Percentiles rank a stretch among this genome's conserved stretches.
phyloP scores from a whole-genome alignment of 108 stramenopile species.

The Phaeodactylum tricornutum region DNA sequence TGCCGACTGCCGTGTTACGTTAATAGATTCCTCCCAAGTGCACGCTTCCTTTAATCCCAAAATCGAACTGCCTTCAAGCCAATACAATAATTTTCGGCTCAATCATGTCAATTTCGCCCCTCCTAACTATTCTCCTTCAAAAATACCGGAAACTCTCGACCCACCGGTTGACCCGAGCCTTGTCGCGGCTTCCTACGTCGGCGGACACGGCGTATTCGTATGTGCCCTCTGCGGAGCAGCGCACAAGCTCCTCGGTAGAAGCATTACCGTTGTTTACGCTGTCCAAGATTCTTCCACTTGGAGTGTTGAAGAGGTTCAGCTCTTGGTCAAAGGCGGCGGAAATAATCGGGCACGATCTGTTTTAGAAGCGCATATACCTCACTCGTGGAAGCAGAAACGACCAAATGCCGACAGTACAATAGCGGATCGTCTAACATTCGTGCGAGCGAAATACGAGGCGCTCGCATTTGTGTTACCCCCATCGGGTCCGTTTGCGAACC shows the following conservation, averaged over 20 bases:
- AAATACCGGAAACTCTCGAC: not conserved
- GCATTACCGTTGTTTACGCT: slow-evolving; percentile 19
- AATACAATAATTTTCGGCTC: slow-evolving; percentile 9
- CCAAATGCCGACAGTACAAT: slow-evolving; percentile 13
- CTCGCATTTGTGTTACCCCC: slow-evolving; percentile 41
- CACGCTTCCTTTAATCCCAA: slow-evolving; percentile 25
- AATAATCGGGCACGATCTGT: slow-evolving; percentile 27
- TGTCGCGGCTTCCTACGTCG: not conserved
- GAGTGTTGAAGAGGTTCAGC: slow-evolving; percentile 19
- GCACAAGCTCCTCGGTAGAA: slow-evolving; percentile 27
- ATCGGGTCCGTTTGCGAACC: slow-evolving; percentile 18
- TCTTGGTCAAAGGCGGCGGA: slow-evolving; percentile 15
- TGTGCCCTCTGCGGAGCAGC: slow-evolving; percentile 39
- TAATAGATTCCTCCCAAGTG: slow-evolving; percentile 36
- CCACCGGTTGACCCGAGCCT: not conserved
- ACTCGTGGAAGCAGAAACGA: slow-evolving; percentile 21
- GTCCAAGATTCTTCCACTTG: slow-evolving; percentile 20
- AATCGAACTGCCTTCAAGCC: not conserved
- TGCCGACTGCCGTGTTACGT: slow-evolving; percentile 33
- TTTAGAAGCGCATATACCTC: slow-evolving; percentile 41
- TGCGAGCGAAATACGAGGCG: slow-evolving; percentile 54
- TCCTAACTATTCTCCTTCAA: not conserved
- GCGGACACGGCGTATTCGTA: slow-evolving; percentile 45
- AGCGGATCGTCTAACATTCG: slow-evolving; percentile 30
- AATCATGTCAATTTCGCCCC: slow-evolving; percentile 23